Percentiles rank a stretch among this genome's conserved stretches.
Evolutionary conservation across 345 rosid genomes (phyloP).

Genomic region (Eutrema japonicum): DNA sequence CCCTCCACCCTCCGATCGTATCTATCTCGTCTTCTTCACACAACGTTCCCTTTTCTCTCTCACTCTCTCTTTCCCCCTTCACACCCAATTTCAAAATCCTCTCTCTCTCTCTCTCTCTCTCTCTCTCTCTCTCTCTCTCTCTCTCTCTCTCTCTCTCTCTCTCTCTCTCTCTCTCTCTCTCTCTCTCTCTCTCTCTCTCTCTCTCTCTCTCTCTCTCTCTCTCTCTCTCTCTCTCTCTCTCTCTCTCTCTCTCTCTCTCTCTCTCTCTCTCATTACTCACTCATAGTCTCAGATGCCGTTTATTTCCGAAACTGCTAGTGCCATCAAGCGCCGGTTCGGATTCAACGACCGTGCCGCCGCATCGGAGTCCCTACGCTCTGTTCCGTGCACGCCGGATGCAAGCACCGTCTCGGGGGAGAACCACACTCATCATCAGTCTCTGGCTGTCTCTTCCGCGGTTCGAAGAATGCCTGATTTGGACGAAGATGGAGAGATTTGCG

Average conservation of each 20-base stretch:
- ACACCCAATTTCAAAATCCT: slow-evolving; percentile 35
- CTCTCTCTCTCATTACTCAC: not conserved
- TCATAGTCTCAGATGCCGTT: slow-evolving; percentile 59
- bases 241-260: too few species aligned
- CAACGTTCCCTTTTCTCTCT: slow-evolving; percentile 13
- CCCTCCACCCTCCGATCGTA: slow-evolving; percentile 42
- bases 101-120: not conserved
- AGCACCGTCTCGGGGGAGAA: slow-evolving; percentile 56
- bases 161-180: not conserved
- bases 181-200: slow-evolving; percentile 1
- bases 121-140: too few species aligned
- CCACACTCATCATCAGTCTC: slow-evolving; percentile 40
- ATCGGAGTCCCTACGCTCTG: slow-evolving; percentile 52
- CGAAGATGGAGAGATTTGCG: slow-evolving; percentile 22
- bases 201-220: not conserved
- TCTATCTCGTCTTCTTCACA: slow-evolving; percentile 24
- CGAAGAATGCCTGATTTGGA: slow-evolving; percentile 55
- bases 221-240: too few species aligned
- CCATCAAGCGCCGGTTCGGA: slow-evolving; percentile 84
- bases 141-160: too few species aligned
- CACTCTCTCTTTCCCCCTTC: slow-evolving; percentile 26
- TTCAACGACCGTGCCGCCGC: slow-evolving; percentile 62
- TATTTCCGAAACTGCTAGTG: slow-evolving; percentile 78
- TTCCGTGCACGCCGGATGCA: slow-evolving; percentile 52
- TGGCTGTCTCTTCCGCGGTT: slow-evolving; percentile 44